Percentiles rank a stretch among this genome's conserved stretches.
These are phyloP conservation scores for Scolecobasidium constrictum DNA, from an alignment of 2,329 filamentous ascomycete species.

Conservation along the genomic window DNA sequence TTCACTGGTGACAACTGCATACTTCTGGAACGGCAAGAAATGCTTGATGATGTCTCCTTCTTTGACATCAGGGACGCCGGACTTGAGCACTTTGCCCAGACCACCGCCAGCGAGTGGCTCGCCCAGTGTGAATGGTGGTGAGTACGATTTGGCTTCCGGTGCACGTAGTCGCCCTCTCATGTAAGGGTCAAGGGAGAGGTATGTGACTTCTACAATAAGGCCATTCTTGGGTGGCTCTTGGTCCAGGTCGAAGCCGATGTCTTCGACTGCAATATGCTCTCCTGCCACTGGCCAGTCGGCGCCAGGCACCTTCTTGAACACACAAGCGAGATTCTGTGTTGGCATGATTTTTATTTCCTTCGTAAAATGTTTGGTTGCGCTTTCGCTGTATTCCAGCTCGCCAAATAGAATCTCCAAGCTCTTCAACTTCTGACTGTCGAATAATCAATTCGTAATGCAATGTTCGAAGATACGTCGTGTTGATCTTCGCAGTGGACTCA, in stretches of 20 bases:
- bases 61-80: slow-evolving; percentile 50
- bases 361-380: neutral
- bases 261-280: slow-evolving; percentile 58
- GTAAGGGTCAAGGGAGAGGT: slow-evolving; percentile 75
- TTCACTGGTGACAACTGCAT: slow-evolving; percentile 31
- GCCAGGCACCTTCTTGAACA: slow-evolving; percentile 59
- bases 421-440: neutral
- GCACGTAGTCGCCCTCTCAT: slow-evolving; percentile 69
- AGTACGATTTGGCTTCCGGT: slow-evolving; percentile 54
- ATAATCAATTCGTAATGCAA: neutral
- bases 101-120: slow-evolving; percentile 52
- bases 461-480: neutral
- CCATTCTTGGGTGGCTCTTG: slow-evolving; percentile 52
- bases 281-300: slow-evolving; percentile 55
- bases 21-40: neutral
- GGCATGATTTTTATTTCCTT: neutral
- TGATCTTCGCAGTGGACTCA: neutral
- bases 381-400: neutral
- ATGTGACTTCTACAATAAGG: slow-evolving; percentile 58
- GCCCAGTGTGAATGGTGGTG: slow-evolving; percentile 48
- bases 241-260: slow-evolving; percentile 56
- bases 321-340: slow-evolving; percentile 12
- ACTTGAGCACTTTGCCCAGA: slow-evolving; percentile 61
- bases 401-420: neutral
- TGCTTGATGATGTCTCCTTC: slow-evolving; percentile 53